Evolutionary conservation across 148 eudicot genomes (phyloP).

Genomic region (Nepenthes mirabilis): DNA sequence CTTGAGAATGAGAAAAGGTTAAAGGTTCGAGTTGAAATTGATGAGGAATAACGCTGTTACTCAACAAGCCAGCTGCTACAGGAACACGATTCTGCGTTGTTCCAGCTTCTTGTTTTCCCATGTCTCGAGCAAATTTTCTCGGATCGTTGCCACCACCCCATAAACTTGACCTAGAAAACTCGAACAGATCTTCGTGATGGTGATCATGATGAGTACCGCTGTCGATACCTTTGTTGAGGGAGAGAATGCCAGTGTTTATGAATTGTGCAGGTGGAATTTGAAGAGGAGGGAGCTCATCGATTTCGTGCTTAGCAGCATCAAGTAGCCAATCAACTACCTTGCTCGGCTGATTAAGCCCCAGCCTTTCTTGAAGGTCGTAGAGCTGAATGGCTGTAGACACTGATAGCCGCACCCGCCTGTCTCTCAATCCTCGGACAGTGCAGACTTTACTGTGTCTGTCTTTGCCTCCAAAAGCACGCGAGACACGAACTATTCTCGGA

Average conservation of each 20-base stretch:
- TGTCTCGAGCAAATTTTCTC: neutral
- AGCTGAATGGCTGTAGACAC: conserved; percentile 81
- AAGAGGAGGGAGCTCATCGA: conserved; percentile 62
- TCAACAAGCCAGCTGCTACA: neutral
- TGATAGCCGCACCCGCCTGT: conserved; percentile 69
- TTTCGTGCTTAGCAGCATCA: conserved; percentile 53
- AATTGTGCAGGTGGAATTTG: neutral
- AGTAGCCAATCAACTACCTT: conserved; percentile 95
- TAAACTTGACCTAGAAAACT: neutral
- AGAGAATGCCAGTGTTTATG: neutral
- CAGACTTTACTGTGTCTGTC: conserved; percentile 89
- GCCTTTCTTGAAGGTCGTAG: conserved; percentile 79
- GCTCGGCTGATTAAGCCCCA: conserved; percentile 87
- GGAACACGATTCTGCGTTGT: neutral
- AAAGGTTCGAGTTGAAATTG: neutral
- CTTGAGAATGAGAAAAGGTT: neutral
- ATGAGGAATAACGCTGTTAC: neutral
- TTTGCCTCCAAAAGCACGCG: conserved; percentile 81
- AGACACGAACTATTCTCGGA: conserved; percentile 81
- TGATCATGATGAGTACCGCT: neutral
- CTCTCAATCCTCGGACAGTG: conserved; percentile 76
- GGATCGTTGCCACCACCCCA: neutral
- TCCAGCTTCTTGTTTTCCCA: neutral
- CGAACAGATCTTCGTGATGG: neutral
- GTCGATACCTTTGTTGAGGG: neutral